These are phyloP conservation scores for Fusarium sp. DNA, from an alignment of 2,329 filamentous ascomycete genomes.

Conservation along the genomic window DNA sequence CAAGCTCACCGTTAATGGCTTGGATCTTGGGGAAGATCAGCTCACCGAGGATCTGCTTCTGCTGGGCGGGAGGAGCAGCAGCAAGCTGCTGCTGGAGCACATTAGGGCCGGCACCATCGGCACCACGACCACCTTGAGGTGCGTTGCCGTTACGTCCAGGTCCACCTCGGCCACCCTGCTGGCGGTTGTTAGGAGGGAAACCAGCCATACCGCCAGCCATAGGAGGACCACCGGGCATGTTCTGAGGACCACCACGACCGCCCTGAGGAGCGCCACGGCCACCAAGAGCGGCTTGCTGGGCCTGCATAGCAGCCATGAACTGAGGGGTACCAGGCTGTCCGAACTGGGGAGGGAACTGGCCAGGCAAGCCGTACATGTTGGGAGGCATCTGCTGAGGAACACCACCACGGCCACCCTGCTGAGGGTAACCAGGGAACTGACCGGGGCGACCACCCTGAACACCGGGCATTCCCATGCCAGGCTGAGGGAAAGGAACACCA, in stretches of 20 bases:
- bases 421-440: conserved; percentile 86
- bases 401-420: conserved; percentile 88
- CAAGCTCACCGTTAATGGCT: conserved; percentile 91
- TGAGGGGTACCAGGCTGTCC: conserved; percentile 83
- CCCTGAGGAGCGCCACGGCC: conserved; percentile 73
- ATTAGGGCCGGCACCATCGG: conserved; percentile 45
- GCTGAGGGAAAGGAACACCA: conserved; percentile 74
- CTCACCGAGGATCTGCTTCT: conserved; percentile 99
- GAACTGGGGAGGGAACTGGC: conserved; percentile 83
- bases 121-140: conserved; percentile 61
- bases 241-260: conserved; percentile 67
- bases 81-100: conserved; percentile 69
- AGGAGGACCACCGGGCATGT: conserved; percentile 79
- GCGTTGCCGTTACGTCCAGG: conserved; percentile 57
- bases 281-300: conserved; percentile 70
- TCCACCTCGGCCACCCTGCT: conserved; percentile 61
- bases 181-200: conserved; percentile 66
- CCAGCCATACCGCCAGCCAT: conserved; percentile 64
- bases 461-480: conserved; percentile 72
- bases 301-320: conserved; percentile 84
- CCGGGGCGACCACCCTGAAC: conserved; percentile 85
- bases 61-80: conserved; percentile 73
- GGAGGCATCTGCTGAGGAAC: conserved; percentile 89
- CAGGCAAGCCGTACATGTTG: conserved; percentile 83
- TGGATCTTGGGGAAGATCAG: conserved; percentile 99